These are phyloP conservation scores for Antrodiella citrinella DNA, from an alignment of 768 basidiomycete species.

Conservation along the genomic window DNA sequence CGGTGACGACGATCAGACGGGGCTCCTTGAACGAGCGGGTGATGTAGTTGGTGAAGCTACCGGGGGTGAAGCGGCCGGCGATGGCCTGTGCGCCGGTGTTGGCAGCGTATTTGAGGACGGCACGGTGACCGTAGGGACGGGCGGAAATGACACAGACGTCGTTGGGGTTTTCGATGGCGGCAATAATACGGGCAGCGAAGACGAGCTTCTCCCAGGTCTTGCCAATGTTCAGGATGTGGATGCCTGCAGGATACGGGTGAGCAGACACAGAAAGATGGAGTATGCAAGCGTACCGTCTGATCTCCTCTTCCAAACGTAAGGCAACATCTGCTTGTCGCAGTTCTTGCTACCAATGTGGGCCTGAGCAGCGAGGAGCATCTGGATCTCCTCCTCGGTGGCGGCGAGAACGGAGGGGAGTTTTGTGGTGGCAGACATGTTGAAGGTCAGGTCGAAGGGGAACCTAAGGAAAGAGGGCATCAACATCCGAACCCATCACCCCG, in stretches of 20 bases:
- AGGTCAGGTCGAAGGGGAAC: conserved; percentile 12
- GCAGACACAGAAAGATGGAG: conserved; percentile 2
- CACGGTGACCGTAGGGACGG: conserved; percentile 98
- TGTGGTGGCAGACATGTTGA: conserved; percentile 61
- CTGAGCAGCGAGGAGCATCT: conserved; percentile 90
- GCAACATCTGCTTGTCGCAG: conserved; percentile 98
- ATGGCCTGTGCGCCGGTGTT: conserved; percentile 99
- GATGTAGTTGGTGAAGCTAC: conserved; percentile 99
- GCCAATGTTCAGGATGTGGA: conserved; percentile 95
- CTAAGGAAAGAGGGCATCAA: conserved; percentile 24
- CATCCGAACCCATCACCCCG: conserved; percentile 22
- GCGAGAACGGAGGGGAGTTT: conserved; percentile 92
- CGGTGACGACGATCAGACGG: conserved; percentile 95
- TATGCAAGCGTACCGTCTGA: conserved; percentile 69
- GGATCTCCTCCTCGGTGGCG: conserved; percentile 97
- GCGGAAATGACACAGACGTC: conserved; percentile 98
- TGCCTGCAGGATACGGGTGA: conserved; percentile 46
- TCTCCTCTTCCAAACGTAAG: conserved; percentile 97
- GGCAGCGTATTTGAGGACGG: conserved; percentile 96
- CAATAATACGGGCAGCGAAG: conserved; percentile 94
- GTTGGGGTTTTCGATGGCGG: conserved; percentile 95
- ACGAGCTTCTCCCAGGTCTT: conserved; percentile 99
- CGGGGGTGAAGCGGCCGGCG: conserved; percentile 98
- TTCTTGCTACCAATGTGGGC: conserved; percentile 98
- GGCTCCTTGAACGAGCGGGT: conserved; percentile 99